Base-by-base conservation (phyloP, 2,329 filamentous ascomycete genomes). In the Apiospora marii region DNA sequence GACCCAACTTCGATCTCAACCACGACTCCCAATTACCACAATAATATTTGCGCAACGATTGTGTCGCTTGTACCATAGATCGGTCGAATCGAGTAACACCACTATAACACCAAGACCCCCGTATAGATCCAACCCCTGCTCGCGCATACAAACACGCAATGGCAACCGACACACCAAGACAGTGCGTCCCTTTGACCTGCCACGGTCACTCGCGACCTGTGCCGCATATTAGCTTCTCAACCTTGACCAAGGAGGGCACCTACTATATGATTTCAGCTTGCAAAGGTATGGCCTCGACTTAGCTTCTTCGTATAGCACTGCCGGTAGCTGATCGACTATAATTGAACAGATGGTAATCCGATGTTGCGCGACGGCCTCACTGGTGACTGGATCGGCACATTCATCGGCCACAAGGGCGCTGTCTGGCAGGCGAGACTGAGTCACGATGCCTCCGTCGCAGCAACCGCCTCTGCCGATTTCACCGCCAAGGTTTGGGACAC, bases 401-500 rank as follows among this genome's bases (percentile, higher is more conserved):
- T 98, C 81, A 92, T 99, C 79, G 96, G 96, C 53, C 96, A 99
- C 86, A 98, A 99, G 85, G 96, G 96, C 75, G 96, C 96, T 49
- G 96, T 98, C 73, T 99, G 96, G 95, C 95, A 98, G 85, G 94
- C 95, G 71, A 91, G 95, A 78, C 88, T 99, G 48, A 98, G 95
- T 70, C 92, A 94, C 27, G 95, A 98, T 84, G 94, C 95, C 58
- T 91, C 91, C 37, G 92, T 95, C 68, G 96, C 96, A 72, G 96
- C 95, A 13, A 98, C 97, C 46, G 96, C 94, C 67, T 97, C 95
- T 69, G 96, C 96, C 69, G 96, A 99, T 82, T 99, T 99, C 82
- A 96, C 94, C 72, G 94, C 94, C 68, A 98, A 97, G 83, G 92
- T 99, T 70, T 99, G 97, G 96, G 95, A 99, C 79, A 98, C 96